These are phyloP conservation scores for Stygiomarasmius scandens DNA, from an alignment of 1,284 basidiomycete species.

Conservation along the genomic window DNA sequence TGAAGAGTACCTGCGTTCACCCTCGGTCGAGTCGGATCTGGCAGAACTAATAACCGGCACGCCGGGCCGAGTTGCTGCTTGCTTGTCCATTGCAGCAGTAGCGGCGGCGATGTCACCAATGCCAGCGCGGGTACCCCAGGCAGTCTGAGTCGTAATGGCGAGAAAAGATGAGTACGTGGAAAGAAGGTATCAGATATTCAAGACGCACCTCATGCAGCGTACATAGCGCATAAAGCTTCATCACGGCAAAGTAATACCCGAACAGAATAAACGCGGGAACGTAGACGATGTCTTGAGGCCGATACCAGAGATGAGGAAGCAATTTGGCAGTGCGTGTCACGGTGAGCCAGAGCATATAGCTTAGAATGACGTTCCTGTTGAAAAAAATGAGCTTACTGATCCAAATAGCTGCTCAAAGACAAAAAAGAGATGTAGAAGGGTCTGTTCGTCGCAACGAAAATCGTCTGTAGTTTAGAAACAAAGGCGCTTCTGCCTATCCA, in stretches of 20 bases:
- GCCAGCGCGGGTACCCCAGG: slow-evolving; percentile 90
- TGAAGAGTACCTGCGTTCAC: no score
- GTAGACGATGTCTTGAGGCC: slow-evolving; percentile 84
- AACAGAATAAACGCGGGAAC: slow-evolving; percentile 92
- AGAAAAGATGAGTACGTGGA: not conserved
- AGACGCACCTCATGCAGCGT: slow-evolving; percentile 74
- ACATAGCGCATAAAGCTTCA: slow-evolving; percentile 85
- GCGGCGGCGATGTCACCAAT: slow-evolving; percentile 80
- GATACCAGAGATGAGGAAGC: slow-evolving; percentile 84
- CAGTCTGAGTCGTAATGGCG: slow-evolving; percentile 55
- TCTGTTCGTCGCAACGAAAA: no score
- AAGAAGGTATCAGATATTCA: slow-evolving; percentile 1
- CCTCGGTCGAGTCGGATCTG: no score
- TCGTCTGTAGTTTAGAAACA: no score
- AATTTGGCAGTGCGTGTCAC: slow-evolving; percentile 87
- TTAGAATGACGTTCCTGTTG: slow-evolving; percentile 72
- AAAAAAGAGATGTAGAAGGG: no score
- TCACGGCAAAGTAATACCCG: slow-evolving; percentile 86
- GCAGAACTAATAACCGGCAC: no score
- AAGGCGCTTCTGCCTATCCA: no score
- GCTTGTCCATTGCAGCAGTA: slow-evolving; percentile 59
- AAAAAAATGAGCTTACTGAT: not conserved
- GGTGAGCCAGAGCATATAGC: slow-evolving; percentile 80
- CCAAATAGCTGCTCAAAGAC: no score
- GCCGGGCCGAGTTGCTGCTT: not conserved